Base-by-base conservation (phyloP, 495 filamentous ascomycete genomes). In the Xylaria acuta region DNA sequence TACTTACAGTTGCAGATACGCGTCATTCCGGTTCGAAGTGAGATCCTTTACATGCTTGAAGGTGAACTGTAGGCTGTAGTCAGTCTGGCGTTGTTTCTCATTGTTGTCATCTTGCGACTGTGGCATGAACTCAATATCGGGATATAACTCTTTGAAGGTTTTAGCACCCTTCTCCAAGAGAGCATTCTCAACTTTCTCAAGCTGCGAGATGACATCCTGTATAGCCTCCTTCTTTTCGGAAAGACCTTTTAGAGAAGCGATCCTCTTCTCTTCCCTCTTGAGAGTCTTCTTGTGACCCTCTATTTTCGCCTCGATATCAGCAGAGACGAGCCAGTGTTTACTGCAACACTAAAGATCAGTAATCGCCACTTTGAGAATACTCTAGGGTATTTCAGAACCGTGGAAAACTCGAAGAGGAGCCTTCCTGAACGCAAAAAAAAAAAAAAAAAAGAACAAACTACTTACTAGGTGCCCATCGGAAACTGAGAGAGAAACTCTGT, bases 141-240 rank as follows among this genome's bases (percentile, higher is more conserved):
- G 91, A 78, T 90, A 81, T 25, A 92, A 79, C 67, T 95, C 86
- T 25, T 77, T 59, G 75, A 90, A 93, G 0, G 87, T 86, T 78
- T 93, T 93, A 18, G 88, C 92, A 0, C 86, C 88, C 49, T 81
- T 86, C 16, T 79, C 80, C 5, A 90, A 41, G 49, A 95, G 78
- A 0, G 78, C 74, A 1, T 78, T 69, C 73, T 91, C 88, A 5
- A 92, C 76, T 32, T 83, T 75, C 72, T 89, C 81, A 41, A 90
- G 87, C 4, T 88, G 82, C 0, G 69, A 67, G 47, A 89, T 80
- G 8, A 90, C 72, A 11, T 80, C 77, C 14, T 81, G 38, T 40
- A 92, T 81, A 1, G 83, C 87, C 2, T 75, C 79, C 51, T 79
- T 81, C 79, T 92, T 92, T 72, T 88, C 85, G 0, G 69, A 56